Conservation (phyloP, 2,329 filamentous ascomycete species). For the Aspergillus candidus region DNA sequence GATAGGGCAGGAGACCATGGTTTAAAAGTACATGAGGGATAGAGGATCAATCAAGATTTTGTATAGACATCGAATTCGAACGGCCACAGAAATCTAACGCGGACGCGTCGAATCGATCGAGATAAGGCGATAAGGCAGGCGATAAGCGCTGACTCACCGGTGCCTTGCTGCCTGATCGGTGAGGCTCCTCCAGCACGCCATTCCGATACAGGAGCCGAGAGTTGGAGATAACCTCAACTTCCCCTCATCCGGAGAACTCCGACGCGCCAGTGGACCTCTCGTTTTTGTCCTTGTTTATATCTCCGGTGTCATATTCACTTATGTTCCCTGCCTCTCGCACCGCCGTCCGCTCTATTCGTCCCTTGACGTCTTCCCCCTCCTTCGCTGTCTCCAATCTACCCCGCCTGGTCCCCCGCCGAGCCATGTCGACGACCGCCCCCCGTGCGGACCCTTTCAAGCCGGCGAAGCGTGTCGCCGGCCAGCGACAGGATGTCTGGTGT, state of each 20-base stretch:
- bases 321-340: conserved; percentile 1
- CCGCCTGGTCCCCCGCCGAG: conserved; percentile 11
- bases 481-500: conserved; percentile 48
- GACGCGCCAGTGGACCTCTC: not conserved
- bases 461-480: conserved; percentile 44
- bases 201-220: not conserved
- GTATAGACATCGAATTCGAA: not conserved
- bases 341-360: conserved; percentile 1
- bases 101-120: conserved; percentile 4
- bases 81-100: too few relatives aligned
- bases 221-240: conserved; percentile 4
- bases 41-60: not conserved
- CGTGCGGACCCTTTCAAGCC: conserved; percentile 41
- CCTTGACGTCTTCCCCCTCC: conserved; percentile 8
- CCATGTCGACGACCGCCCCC: conserved; percentile 36
- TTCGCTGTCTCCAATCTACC: not conserved
- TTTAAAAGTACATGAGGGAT: conserved; percentile 6
- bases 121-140: too few relatives aligned
- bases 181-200: not conserved
- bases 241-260: not conserved
- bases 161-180: conserved; percentile 4
- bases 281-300: not conserved
- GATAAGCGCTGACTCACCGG: conserved; percentile 4
- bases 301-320: not conserved
- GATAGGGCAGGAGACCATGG: conserved; percentile 69